Percentiles rank a stretch among this genome's conserved stretches.
phyloP scores from a whole-genome alignment of 108 stramenopile genomes.

The Pseudonitzschia multistriata region DNA sequence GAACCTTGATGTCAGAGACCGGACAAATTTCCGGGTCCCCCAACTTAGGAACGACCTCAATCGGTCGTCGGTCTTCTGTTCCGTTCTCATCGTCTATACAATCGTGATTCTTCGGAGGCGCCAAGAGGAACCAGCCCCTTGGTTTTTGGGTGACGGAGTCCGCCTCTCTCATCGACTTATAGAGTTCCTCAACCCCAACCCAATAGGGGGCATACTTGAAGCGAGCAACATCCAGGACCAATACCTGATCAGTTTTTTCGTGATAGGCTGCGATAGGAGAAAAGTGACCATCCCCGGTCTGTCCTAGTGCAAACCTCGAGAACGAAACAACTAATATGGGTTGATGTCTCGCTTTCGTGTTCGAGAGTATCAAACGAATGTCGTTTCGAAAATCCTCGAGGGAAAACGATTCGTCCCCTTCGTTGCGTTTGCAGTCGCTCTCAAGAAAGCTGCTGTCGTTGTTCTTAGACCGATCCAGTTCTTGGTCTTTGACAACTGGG shows the following conservation, averaged over 20 bases:
- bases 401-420: constrained; percentile 1
- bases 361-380: constrained; percentile 35
- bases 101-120: constrained; percentile 40
- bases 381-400: constrained; percentile 64
- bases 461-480: not conserved
- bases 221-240: constrained; percentile 86
- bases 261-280: constrained; percentile 88
- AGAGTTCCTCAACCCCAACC: constrained; percentile 66
- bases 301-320: constrained; percentile 62
- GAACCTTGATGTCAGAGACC: constrained; percentile 53
- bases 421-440: not conserved
- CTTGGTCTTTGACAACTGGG: constrained; percentile 15
- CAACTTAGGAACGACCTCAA: constrained; percentile 56
- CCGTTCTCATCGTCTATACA: constrained; percentile 16
- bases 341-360: constrained; percentile 30
- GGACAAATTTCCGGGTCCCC: constrained; percentile 63
- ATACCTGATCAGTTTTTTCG: constrained; percentile 59
- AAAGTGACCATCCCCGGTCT: constrained; percentile 97
- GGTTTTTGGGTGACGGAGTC: constrained; percentile 75
- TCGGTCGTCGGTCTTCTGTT: constrained; percentile 53
- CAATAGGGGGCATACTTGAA: constrained; percentile 95
- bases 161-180: constrained; percentile 49
- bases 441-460: not conserved
- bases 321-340: constrained; percentile 63
- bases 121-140: constrained; percentile 86